phyloP scores from a whole-genome alignment of 140 eudicot species.

The Erigeron philadelphicus region DNA sequence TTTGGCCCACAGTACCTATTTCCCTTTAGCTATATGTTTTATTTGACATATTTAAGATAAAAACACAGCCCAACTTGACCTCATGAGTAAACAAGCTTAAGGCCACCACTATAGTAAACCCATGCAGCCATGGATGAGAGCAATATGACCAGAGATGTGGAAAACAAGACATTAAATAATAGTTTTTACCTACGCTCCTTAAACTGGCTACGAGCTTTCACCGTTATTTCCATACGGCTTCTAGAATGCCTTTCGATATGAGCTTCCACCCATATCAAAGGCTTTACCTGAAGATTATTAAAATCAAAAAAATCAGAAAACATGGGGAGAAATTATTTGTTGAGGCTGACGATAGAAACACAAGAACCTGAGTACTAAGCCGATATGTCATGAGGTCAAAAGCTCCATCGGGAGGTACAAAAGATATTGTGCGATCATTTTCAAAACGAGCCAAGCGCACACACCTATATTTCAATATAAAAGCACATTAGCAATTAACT shows the following conservation, averaged over 20 bases:
- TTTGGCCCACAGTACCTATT: not conserved
- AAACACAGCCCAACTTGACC: not conserved
- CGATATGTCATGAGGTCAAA: slow-evolving; percentile 98
- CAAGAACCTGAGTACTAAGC: slow-evolving; percentile 81
- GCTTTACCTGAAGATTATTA: slow-evolving; percentile 61
- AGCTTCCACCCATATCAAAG: slow-evolving; percentile 93
- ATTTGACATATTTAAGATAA: not conserved
- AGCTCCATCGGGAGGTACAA: slow-evolving; percentile 94
- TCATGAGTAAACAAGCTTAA: not conserved
- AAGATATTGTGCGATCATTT: slow-evolving; percentile 83
- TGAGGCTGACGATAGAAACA: slow-evolving; percentile 12
- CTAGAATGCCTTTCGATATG: slow-evolving; percentile 63
- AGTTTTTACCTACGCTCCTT: slow-evolving; percentile 57
- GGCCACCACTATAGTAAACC: not conserved
- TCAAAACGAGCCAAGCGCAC: slow-evolving; percentile 90
- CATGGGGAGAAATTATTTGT: not conserved
- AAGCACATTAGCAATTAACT: not conserved
- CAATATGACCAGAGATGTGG: not conserved
- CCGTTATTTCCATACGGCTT: slow-evolving; percentile 61
- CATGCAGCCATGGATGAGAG: not conserved
- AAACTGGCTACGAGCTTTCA: slow-evolving; percentile 62
- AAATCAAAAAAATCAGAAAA: not conserved
- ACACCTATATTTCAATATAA: slow-evolving; percentile 50
- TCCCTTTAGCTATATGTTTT: not conserved
- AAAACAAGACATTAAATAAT: not conserved